These are phyloP conservation scores for Rasamsonia emersonii DNA, from an alignment of 2,329 filamentous ascomycete genomes.

Conservation along the genomic window DNA sequence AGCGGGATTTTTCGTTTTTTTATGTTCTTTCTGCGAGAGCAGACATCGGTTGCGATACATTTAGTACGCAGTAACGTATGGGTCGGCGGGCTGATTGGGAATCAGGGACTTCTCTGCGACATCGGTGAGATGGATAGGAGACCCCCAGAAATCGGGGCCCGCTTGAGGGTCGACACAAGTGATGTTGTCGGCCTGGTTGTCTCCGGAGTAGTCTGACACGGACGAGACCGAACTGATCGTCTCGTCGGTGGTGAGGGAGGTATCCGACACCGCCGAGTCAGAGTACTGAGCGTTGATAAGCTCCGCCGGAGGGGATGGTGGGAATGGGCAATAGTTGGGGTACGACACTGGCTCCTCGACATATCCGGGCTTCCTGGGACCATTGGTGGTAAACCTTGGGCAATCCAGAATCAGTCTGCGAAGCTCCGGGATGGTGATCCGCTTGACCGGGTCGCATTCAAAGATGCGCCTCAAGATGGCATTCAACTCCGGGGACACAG, in stretches of 20 bases:
- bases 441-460: conserved; percentile 69
- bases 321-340: conserved; percentile 26
- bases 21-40: too few species aligned
- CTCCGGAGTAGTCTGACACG: conserved; percentile 24
- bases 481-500: conserved; percentile 82
- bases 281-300: conserved; percentile 29
- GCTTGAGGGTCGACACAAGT: conserved; percentile 19
- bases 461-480: conserved; percentile 81
- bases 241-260: conserved; percentile 31
- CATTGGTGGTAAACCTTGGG: conserved; percentile 55
- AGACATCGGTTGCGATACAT: too few species aligned
- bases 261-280: conserved; percentile 31
- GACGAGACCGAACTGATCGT: conserved; percentile 21
- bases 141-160: conserved; percentile 17
- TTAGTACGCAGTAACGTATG: conserved; percentile 22
- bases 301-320: conserved; percentile 26
- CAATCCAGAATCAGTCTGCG: conserved; percentile 68
- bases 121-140: conserved; percentile 18
- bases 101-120: conserved; percentile 21
- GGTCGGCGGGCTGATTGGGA: conserved; percentile 17
- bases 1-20: too few species aligned
- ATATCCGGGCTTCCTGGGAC: conserved; percentile 27
- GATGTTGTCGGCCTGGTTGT: conserved; percentile 20
- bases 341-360: conserved; percentile 25
- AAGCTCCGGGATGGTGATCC: conserved; percentile 75